Evolutionary conservation across 805 yeast species (phyloP).

Genomic region (Sungouiozyma intestinalis): DNA sequence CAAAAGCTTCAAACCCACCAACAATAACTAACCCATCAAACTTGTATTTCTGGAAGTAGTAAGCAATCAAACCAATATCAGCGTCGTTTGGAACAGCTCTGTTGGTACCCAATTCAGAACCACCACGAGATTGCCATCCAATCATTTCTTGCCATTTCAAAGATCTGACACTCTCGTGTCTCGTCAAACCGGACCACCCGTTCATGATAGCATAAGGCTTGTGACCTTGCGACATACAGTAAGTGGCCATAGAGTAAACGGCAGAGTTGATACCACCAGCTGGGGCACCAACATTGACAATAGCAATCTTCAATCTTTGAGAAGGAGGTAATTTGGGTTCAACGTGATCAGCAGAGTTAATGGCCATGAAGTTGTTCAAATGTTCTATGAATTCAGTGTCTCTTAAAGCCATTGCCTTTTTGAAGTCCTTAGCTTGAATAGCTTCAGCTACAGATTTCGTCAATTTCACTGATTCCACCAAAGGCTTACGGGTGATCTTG

Average conservation of each 20-base stretch:
- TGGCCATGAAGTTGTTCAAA: constrained; percentile 50
- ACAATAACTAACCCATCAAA: constrained; percentile 64
- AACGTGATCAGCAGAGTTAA: constrained; percentile 57
- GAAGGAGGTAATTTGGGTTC: constrained; percentile 46
- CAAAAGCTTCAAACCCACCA: constrained; percentile 77
- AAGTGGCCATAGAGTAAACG: constrained; percentile 63
- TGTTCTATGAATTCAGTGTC: constrained; percentile 63
- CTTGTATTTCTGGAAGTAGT: constrained; percentile 54
- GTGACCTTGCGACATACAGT: constrained; percentile 69
- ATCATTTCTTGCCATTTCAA: constrained; percentile 61
- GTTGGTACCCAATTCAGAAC: constrained; percentile 76
- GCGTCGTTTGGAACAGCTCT: constrained; percentile 55
- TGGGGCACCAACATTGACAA: constrained; percentile 72
- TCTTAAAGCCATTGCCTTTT: constrained; percentile 58
- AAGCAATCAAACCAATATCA: constrained; percentile 63
- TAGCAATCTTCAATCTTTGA: constrained; percentile 52
- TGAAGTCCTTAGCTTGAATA: constrained; percentile 54
- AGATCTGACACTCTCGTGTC: constrained; percentile 49
- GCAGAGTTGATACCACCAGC: constrained; percentile 72
- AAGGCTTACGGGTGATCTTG: constrained; percentile 54
- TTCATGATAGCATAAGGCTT: constrained; percentile 59
- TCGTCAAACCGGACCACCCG: constrained; percentile 62
- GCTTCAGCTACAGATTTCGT: constrained; percentile 68
- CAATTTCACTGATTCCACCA: constrained; percentile 61
- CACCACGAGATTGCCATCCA: constrained; percentile 67